Evolutionary conservation across 257 asterid species (phyloP).

Genomic region (Solanum pennellii): DNA sequence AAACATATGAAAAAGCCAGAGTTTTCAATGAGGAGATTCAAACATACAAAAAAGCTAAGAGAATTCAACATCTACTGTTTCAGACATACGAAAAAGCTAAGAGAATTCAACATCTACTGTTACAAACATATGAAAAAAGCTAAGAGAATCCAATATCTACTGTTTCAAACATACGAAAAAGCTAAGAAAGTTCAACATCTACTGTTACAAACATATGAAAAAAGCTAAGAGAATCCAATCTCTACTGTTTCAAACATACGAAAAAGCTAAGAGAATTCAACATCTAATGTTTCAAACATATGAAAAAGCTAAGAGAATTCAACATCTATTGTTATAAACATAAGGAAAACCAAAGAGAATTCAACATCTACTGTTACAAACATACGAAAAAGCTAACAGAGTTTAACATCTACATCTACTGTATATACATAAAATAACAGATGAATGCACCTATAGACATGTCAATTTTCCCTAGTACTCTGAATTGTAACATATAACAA

Average conservation of each 20-base stretch:
- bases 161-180: not conserved
- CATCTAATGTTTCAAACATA: too few relatives aligned
- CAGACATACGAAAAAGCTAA: not conserved
- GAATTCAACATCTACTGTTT: not conserved
- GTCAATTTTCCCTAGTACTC: not conserved
- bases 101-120: not conserved
- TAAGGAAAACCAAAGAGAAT: too few relatives aligned
- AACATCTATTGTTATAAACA: too few relatives aligned
- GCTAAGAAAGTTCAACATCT: not conserved
- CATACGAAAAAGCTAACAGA: too few relatives aligned
- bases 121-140: not conserved
- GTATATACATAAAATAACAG: not conserved
- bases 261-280: too few relatives aligned
- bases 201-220: not conserved
- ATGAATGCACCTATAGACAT: not conserved
- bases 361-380: too few relatives aligned
- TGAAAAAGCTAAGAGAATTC: too few relatives aligned
- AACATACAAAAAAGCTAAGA: not conserved
- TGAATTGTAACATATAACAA: not conserved
- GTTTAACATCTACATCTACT: not conserved
- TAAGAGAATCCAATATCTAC: not conserved
- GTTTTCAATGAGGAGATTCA: too few relatives aligned
- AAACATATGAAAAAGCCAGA: not conserved
- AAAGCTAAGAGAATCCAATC: too few relatives aligned
- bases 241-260: too few relatives aligned